Base-by-base conservation (phyloP, 768 basidiomycete species). In the Trametes cinnabarina region DNA sequence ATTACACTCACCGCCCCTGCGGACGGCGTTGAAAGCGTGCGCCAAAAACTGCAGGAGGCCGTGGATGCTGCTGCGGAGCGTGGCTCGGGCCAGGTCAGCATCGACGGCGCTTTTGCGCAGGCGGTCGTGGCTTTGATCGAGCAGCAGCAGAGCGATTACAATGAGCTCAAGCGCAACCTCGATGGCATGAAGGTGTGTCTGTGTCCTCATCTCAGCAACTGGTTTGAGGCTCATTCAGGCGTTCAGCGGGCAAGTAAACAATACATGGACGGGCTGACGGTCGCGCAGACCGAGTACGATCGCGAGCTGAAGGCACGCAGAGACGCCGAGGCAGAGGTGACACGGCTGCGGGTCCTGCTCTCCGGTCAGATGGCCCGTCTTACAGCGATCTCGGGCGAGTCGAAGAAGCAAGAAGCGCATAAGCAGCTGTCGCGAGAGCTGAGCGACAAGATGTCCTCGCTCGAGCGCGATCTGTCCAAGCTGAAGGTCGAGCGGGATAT, bases 261-360 rank as follows among this genome's bases (percentile, higher is more conserved):
- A 63, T 95, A 91, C 60, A 90, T 94, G 54, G 90, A 94, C 61
- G 97, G 97, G 40, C 77, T 99, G 40, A 87, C 87, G 0, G 94
- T 95, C 23, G 94, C 96, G 2, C 91, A 94, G 65, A 87, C 88
- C 41, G 97, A 98, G 69, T 98, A 96, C 69, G 95, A 98, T 68
- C 84, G 84, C 50, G 97, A 98, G 72, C 79, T 94, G 34, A 86
- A 90, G 56, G 85, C 87, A 20, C 83, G 96, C 19, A 84, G 92
- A 17, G 94, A 98, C 62, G 90, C 92, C 1, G 94, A 98, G 73
- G 87, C 91, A 0, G 94, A 98, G 74, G 90, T 98, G 57, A 88
- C 88, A 22, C 82, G 90, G 40, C 76, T 99, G 23, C 78, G 92
- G 41, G 85, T 93, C 28, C 79, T 95, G 49, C 78, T 98, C 20